Percentiles rank a stretch among this genome's conserved stretches.
Conservation (phyloP, 139 green algal genomes). For the Penium margaritaceum region DNA sequence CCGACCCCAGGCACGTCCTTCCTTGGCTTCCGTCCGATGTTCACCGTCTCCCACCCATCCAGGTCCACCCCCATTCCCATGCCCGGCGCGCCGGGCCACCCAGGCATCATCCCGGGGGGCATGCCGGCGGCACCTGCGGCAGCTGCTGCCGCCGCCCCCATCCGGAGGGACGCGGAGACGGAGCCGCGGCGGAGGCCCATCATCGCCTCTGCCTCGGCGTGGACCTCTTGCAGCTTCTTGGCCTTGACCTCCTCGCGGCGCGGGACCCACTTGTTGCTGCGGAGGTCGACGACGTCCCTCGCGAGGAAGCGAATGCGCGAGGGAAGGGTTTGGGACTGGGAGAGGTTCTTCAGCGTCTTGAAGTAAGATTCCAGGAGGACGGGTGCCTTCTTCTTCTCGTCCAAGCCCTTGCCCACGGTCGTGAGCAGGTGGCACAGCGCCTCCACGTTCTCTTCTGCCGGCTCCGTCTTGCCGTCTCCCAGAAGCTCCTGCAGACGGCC, state of each 20-base stretch:
- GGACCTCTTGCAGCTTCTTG: constrained; percentile 54
- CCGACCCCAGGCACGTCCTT: too few relatives aligned
- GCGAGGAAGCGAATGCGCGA: constrained; percentile 53
- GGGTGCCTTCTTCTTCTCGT: constrained; percentile 19
- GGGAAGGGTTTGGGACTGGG: neutral
- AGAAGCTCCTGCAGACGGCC: constrained; percentile 54
- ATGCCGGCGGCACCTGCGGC: neutral
- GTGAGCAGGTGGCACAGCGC: constrained; percentile 88
- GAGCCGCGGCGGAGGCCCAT: constrained; percentile 41
- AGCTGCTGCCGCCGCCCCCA: neutral
- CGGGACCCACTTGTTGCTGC: constrained; percentile 48
- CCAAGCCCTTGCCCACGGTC: constrained; percentile 54
- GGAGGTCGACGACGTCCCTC: constrained; percentile 52
- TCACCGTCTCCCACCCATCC: constrained; percentile 37
- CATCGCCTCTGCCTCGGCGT: constrained; percentile 45
- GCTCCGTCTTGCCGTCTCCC: constrained; percentile 47
- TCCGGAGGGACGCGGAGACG: neutral
- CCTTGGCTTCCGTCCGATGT: neutral
- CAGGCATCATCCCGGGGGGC: neutral
- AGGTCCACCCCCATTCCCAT: constrained; percentile 18
- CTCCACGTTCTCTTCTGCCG: constrained; percentile 85
- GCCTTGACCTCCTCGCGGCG: constrained; percentile 47
- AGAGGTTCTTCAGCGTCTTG: constrained; percentile 19
- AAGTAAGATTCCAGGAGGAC: constrained; percentile 41
- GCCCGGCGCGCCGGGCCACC: neutral